Conservation (phyloP, 176 grass and related monocot genomes). For the Leersia perrieri region DNA sequence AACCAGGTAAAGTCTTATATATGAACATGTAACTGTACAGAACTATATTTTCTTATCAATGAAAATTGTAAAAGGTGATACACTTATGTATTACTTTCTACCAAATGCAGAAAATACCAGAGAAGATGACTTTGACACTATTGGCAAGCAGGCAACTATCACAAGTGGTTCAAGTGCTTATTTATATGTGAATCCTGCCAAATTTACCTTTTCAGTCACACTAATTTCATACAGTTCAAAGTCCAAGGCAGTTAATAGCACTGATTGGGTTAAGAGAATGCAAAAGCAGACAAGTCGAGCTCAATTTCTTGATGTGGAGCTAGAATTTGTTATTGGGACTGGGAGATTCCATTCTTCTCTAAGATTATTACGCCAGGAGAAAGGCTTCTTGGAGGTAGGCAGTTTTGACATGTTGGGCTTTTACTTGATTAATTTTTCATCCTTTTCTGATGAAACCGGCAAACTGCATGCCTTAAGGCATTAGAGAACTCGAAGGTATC, state of each 20-base stretch:
- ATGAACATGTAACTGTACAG: constrained; percentile 18
- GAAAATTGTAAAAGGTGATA: constrained; percentile 26
- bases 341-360: constrained; percentile 68
- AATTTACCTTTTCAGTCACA: constrained; percentile 60
- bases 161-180: constrained; percentile 63
- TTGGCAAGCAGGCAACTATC: constrained; percentile 64
- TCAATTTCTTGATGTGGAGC: constrained; percentile 72
- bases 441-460: neutral
- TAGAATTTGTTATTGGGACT: constrained; percentile 65
- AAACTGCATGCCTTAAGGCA: constrained; percentile 18
- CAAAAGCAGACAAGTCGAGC: constrained; percentile 58
- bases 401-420: neutral
- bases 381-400: constrained; percentile 76
- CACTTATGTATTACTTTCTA: constrained; percentile 21
- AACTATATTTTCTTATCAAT: constrained; percentile 21
- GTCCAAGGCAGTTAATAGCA: constrained; percentile 63
- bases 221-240: constrained; percentile 64
- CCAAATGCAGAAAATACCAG: constrained; percentile 52
- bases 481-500: constrained; percentile 2
- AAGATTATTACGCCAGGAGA: constrained; percentile 70
- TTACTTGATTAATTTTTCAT: constrained; percentile 15
- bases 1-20: constrained; percentile 47
- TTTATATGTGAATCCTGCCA: constrained; percentile 77
- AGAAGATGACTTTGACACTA: constrained; percentile 33
- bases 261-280: constrained; percentile 64